Evolutionary conservation across 2,329 filamentous ascomycete species (phyloP), one percentile per base, ranked within the genome.

Genomic region (Diaporthe ilicicola): DNA sequence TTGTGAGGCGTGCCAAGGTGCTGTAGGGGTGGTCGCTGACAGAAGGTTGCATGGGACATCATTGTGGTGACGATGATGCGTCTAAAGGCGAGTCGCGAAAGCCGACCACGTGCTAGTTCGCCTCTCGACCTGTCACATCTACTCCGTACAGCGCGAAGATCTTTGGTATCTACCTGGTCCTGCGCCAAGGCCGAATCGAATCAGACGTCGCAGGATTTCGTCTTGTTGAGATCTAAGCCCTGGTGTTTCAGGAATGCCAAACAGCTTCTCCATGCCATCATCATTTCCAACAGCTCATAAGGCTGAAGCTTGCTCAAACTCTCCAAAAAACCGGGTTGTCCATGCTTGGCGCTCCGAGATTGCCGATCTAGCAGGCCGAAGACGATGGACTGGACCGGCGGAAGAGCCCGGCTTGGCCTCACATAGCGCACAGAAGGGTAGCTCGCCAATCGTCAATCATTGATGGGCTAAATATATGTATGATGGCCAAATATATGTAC

Each of bases 311-410:
- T 24, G 44, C 13, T 37, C 59, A 64, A 64, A 50, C 59, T 64
- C 59, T 64, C 59, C 59, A 50, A 37, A 29, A 17, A 19, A 27
- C 59, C 27, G 44, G 59, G 59, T 37, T n/a, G n/a, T 50, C 29
- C 44, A 37, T 64, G 59, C 59, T 64, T 64, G 59, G 59, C 59
- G 15, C n/a, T 22, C 59, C 59, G 44, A 62, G 59, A 62, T 62
- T 37, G 59, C 42, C 59, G 29, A 64, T 64, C 44, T 64, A 19
- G 42, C 27, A 48, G 54, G 50, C 59, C 42, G 59, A 64, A 27
- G 44, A 50, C 12, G 44, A 50, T 64, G 22, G 29, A 48, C 6
- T 48, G 19, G 42, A 27, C 19, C n/a, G n/a, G 6, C 44, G 59
- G 59, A 34, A 64, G 29, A 29, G 59, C 59, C 42, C 59, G 59